Evolutionary conservation across 345 rosid species (phyloP).

Genomic region (Gossypium mustelinum): DNA sequence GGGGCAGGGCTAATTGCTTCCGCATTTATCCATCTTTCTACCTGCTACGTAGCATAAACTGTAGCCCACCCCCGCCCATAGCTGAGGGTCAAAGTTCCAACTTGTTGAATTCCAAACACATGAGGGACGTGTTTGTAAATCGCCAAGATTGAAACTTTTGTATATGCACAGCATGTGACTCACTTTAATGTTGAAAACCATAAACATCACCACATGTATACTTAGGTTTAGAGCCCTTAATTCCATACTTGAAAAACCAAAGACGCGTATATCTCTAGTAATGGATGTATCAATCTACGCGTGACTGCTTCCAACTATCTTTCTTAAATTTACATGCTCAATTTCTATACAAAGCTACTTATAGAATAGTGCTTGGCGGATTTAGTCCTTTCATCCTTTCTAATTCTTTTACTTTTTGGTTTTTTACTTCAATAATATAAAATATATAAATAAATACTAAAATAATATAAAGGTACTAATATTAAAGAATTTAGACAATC

Average conservation of each 20-base stretch:
- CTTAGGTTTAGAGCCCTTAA: neutral
- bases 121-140: neutral
- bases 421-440: no score
- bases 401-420: no score
- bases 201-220: neutral
- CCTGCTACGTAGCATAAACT: neutral
- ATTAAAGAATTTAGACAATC: no score
- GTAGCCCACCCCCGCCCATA: neutral
- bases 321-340: no score
- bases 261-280: neutral
- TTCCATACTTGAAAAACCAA: neutral
- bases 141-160: neutral
- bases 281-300: neutral
- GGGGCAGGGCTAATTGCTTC: neutral
- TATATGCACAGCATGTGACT: neutral
- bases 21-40: neutral
- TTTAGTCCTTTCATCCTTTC: no score
- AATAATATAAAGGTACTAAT: no score
- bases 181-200: neutral
- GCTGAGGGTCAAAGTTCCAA: conserved; percentile 2
- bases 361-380: no score
- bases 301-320: neutral
- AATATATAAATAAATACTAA: no score
- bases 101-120: neutral
- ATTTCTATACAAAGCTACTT: no score